phyloP scores from a whole-genome alignment of 208 protist species.

The Acanthamoeba lenticulata region DNA sequence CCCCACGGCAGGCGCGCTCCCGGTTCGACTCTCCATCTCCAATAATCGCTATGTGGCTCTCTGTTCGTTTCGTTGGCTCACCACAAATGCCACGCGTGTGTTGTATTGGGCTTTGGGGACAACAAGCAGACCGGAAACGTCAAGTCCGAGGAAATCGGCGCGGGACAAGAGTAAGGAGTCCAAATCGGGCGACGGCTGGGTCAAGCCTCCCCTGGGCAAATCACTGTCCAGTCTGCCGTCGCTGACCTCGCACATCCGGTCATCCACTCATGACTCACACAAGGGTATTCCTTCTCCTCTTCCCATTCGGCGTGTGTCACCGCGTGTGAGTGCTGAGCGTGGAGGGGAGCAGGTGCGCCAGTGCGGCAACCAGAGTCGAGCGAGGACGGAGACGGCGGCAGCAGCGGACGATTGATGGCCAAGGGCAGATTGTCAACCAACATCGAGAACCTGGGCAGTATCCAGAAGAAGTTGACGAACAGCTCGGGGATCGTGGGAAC shows the following conservation, averaged over 20 bases:
- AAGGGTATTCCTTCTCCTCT: background rate
- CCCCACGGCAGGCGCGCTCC: background rate
- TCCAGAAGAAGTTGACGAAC: background rate
- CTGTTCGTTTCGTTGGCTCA: background rate
- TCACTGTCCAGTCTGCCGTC: background rate
- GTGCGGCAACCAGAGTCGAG: slow-evolving; percentile 10
- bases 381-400: background rate
- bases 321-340: no score
- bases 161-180: slow-evolving; percentile 16
- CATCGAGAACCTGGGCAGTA: background rate
- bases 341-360: slow-evolving; percentile 19
- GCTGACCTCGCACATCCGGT: background rate
- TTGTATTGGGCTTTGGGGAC: background rate
- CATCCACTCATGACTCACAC: background rate
- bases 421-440: background rate
- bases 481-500: slow-evolving; percentile 21
- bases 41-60: no score
- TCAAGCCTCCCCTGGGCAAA: background rate
- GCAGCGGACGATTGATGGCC: background rate
- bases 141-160: slow-evolving; percentile 3
- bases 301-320: no score
- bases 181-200: background rate
- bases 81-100: background rate
- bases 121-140: background rate
- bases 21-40: no score